Evolutionary conservation across 176 grass and related monocot genomes (phyloP).

Genomic region (Alloteropsis semialata): DNA sequence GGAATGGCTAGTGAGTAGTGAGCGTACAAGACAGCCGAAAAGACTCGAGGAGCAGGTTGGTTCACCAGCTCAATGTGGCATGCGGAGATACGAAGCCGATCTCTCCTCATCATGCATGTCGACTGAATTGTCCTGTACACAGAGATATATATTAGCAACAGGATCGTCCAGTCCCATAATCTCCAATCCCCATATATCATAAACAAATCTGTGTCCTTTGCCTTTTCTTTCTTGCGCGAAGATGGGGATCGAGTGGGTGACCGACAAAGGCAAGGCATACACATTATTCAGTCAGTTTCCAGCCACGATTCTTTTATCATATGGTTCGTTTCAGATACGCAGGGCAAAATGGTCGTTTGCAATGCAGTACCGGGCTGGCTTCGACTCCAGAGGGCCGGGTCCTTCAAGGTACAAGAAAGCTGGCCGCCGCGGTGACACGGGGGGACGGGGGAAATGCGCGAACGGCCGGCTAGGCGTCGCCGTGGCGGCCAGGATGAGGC

Average conservation of each 20-base stretch:
- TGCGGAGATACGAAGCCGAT: background rate
- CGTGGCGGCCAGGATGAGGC: background rate
- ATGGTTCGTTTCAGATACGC: background rate
- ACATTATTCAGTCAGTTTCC: background rate
- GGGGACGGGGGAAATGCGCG: background rate
- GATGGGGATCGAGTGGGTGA: too few species aligned
- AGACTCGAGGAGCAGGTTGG: background rate
- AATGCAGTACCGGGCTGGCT: background rate
- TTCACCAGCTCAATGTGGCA: background rate
- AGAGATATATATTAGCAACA: background rate
- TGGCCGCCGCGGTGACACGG: background rate
- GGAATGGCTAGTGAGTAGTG: background rate
- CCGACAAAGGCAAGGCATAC: too few species aligned
- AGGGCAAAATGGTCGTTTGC: background rate
- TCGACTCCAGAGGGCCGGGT: background rate
- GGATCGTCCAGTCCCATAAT: too few species aligned
- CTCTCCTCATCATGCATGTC: background rate
- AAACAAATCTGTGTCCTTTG: too few species aligned
- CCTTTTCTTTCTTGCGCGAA: too few species aligned
- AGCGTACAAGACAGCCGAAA: background rate
- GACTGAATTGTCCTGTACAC: background rate
- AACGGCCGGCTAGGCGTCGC: background rate
- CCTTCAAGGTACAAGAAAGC: too few species aligned
- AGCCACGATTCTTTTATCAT: background rate
- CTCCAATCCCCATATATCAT: too few species aligned